These are phyloP conservation scores for Xerophyta viscosa DNA, from an alignment of 106 monocot species.

Conservation along the genomic window DNA sequence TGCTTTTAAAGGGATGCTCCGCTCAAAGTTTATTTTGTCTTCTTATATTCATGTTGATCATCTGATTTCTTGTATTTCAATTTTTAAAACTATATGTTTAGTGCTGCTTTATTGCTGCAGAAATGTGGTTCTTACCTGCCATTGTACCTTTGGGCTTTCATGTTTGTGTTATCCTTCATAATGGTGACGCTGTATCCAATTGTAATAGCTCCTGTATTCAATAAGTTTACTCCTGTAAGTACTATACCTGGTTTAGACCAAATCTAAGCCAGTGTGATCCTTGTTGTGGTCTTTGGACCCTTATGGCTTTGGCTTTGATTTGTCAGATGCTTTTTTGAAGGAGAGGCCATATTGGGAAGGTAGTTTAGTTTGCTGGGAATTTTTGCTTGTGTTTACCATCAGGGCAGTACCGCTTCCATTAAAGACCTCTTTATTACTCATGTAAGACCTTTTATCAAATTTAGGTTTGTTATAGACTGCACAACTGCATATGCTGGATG, in stretches of 20 bases:
- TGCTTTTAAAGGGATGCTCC: too few relatives aligned
- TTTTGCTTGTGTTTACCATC: too few relatives aligned
- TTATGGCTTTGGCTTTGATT: neutral
- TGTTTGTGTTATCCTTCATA: slow-evolving; percentile 78
- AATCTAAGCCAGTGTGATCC: neutral
- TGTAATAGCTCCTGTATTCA: slow-evolving; percentile 91
- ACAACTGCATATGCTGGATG: too few relatives aligned
- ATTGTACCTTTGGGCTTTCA: slow-evolving; percentile 95
- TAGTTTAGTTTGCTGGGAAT: too few relatives aligned
- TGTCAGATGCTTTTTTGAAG: too few relatives aligned
- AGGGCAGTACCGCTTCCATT: too few relatives aligned
- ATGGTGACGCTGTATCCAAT: slow-evolving; percentile 95
- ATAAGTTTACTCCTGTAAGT: slow-evolving; percentile 98
- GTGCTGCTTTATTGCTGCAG: slow-evolving; percentile 29
- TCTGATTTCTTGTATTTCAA: too few relatives aligned
- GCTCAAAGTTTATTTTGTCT: neutral
- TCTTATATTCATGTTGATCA: slow-evolving; percentile 1
- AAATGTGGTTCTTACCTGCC: slow-evolving; percentile 98
- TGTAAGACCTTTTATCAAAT: too few relatives aligned
- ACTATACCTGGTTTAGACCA: slow-evolving; percentile 2
- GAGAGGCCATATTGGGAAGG: too few relatives aligned
- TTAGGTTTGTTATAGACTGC: too few relatives aligned
- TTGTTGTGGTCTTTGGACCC: neutral
- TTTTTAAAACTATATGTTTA: neutral
- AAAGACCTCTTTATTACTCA: too few relatives aligned